These are phyloP conservation scores for Heritiera littoralis DNA, from an alignment of 345 rosid species.

Conservation along the genomic window DNA sequence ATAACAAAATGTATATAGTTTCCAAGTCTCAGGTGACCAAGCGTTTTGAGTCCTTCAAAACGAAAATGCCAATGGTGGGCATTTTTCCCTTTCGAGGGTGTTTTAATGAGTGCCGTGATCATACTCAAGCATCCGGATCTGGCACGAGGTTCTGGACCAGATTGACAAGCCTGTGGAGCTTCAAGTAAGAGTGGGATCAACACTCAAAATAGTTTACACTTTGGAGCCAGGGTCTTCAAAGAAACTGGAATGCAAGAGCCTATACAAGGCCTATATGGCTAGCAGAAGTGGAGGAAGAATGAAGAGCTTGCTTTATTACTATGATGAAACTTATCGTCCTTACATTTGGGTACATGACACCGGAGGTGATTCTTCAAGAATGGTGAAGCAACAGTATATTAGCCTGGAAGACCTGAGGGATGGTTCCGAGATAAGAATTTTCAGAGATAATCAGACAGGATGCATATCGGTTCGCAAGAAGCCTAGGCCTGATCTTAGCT, in stretches of 20 bases:
- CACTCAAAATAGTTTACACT: constrained; percentile 71
- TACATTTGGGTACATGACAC: constrained; percentile 84
- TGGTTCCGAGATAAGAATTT: constrained; percentile 74
- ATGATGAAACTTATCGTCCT: constrained; percentile 73
- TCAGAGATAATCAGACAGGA: constrained; percentile 64
- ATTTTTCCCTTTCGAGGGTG: constrained; percentile 51
- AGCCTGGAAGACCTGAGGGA: constrained; percentile 82
- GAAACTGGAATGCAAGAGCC: constrained; percentile 64
- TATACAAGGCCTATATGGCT: constrained; percentile 73
- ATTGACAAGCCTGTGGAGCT: constrained; percentile 72
- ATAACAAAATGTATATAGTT: constrained; percentile 23
- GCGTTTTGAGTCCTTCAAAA: constrained; percentile 33
- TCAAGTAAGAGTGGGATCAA: constrained; percentile 79
- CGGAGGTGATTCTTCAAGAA: constrained; percentile 66
- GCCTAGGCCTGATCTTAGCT: constrained; percentile 70
- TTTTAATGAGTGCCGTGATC: constrained; percentile 70
- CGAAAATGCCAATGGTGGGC: constrained; percentile 45
- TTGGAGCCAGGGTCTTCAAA: constrained; percentile 84
- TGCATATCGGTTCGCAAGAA: constrained; percentile 75
- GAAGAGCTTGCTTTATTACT: constrained; percentile 65
- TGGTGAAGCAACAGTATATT: constrained; percentile 87
- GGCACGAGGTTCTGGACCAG: constrained; percentile 70
- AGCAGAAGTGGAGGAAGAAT: constrained; percentile 37
- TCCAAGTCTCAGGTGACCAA: constrained; percentile 45
- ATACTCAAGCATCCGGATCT: constrained; percentile 47